Evolutionary conservation across 768 basidiomycete genomes (phyloP), one percentile per base, ranked within the genome.

Genomic region (Scleroderma citrinum): DNA sequence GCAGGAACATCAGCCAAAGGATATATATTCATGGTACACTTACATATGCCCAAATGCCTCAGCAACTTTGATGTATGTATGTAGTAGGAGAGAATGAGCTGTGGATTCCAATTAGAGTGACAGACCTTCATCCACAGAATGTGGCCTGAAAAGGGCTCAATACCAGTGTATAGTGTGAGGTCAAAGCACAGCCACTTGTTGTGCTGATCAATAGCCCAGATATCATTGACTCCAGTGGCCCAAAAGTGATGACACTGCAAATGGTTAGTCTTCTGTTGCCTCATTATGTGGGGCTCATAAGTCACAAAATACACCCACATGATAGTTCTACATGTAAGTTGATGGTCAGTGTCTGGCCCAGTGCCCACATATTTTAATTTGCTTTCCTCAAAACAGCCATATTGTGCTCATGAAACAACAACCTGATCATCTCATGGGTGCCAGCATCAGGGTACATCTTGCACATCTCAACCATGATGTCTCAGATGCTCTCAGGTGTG

Each of bases 151-250:
- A 50, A 56, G 5, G 56, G 57, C 12, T 66, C 59, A 1, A 58
- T 35, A 12, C 55, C 52, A 34, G 54, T 19, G 34, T 65, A 56
- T 44, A 71, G 55, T 23, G 49, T 60, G 0, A 76, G 59, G 0
- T 71, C 71, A 55, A 69, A 75, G 5, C 56, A 49, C 34, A 59
- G 58, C 70, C 69, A 76, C 44, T 78, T 78, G 50, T 78, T 71
- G 51, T 78, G 43, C 26, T 29, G 26, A 29, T 29, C 26, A 8
- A 29, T 29, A 8, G 26, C 26, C 26, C 26, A 29, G n/a, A n/a
- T n/a, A 29, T 77, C 69, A 29, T 68, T 75, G 0, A 73, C 63
- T 1, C 75, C 76, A 6, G 75, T 72, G 3, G 70, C 61, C 54
- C 59, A 72, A 44, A 69, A 76, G 0, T 49, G 50, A 3, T 56